Conservation (phyloP, 768 basidiomycete species). For the Leccinellum albellum region DNA sequence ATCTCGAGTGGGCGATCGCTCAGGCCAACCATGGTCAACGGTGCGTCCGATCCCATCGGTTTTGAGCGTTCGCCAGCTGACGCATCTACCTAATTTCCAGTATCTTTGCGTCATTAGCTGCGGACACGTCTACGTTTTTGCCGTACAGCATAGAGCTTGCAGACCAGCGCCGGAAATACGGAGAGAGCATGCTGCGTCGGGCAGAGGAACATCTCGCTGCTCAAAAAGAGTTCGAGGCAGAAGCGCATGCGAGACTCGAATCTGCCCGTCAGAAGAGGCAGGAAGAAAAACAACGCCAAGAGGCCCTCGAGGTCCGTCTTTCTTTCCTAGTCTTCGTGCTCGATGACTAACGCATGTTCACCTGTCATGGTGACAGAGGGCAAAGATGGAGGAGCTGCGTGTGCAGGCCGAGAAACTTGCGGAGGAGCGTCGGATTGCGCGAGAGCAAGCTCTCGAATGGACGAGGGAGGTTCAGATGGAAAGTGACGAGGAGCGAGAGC, state of each 20-base stretch:
- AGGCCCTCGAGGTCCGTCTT: slow-evolving; percentile 59
- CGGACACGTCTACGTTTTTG: slow-evolving; percentile 61
- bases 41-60: slow-evolving; percentile 39
- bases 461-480: slow-evolving; percentile 59
- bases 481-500: slow-evolving; percentile 80
- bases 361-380: slow-evolving; percentile 39
- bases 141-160: slow-evolving; percentile 88
- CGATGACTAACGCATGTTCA: neutral
- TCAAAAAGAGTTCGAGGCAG: slow-evolving; percentile 69
- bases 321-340: neutral
- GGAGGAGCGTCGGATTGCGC: slow-evolving; percentile 68
- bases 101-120: slow-evolving; percentile 79
- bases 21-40: slow-evolving; percentile 85
- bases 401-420: slow-evolving; percentile 74
- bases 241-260: slow-evolving; percentile 69
- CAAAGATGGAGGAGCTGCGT: slow-evolving; percentile 61
- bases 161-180: slow-evolving; percentile 86
- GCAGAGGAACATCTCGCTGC: neutral
- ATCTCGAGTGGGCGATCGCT: slow-evolving; percentile 72
- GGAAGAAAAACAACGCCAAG: slow-evolving; percentile 69
- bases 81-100: slow-evolving; percentile 35
- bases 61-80: neutral
- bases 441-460: slow-evolving; percentile 81
- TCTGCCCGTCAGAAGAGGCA: slow-evolving; percentile 73
- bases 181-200: slow-evolving; percentile 71